These are phyloP conservation scores for Starmera amethionina DNA, from an alignment of 805 yeast species.

Conservation along the genomic window DNA sequence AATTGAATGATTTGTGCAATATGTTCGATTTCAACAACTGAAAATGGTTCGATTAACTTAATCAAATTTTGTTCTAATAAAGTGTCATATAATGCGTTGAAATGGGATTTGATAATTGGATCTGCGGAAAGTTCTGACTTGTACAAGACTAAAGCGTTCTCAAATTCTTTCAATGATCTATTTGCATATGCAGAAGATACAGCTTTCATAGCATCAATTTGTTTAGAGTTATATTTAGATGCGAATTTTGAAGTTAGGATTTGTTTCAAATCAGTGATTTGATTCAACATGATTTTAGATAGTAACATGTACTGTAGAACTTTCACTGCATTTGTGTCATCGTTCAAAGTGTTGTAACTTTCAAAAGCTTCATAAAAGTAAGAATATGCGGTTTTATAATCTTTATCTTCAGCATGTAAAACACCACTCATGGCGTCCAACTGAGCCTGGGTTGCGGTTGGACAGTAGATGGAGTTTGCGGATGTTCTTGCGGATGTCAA, in stretches of 20 bases:
- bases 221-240: constrained; percentile 66
- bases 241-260: constrained; percentile 68
- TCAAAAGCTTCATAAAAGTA: constrained; percentile 94
- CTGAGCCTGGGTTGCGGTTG: constrained; percentile 89
- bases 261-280: constrained; percentile 75
- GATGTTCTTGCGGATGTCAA: constrained; percentile 92
- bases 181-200: constrained; percentile 84
- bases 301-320: constrained; percentile 88
- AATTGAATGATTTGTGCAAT: constrained; percentile 83
- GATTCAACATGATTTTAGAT: constrained; percentile 86
- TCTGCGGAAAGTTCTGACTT: constrained; percentile 73
- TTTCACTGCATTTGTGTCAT: constrained; percentile 60
- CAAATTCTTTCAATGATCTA: constrained; percentile 86
- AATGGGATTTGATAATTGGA: constrained; percentile 81
- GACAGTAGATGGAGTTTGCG: constrained; percentile 94
- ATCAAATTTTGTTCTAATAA: constrained; percentile 86
- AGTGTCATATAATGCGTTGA: constrained; percentile 87
- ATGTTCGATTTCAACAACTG: constrained; percentile 89
- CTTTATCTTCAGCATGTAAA: constrained; percentile 93
- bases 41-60: constrained; percentile 92
- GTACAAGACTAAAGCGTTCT: constrained; percentile 66
- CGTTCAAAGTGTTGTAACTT: constrained; percentile 51
- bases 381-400: constrained; percentile 90
- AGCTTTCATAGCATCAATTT: constrained; percentile 92
- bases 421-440: constrained; percentile 93